Percentiles rank a stretch among this genome's conserved stretches.
Evolutionary conservation across 2,329 filamentous ascomycete genomes (phyloP).

Genomic region (Calonectria naviculata): DNA sequence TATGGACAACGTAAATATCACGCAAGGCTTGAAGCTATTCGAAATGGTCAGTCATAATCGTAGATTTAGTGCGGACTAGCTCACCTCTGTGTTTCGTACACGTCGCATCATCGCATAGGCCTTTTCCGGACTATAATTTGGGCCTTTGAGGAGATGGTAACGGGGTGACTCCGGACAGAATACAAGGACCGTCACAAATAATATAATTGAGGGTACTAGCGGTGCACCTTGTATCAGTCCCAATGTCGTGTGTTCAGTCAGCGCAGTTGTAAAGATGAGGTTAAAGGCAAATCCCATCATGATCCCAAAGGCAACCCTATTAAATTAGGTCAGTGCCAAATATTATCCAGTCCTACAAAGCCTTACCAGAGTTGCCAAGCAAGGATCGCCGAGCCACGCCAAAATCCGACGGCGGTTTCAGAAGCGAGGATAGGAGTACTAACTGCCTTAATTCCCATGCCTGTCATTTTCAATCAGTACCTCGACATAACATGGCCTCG

Average conservation of each 20-base stretch:
- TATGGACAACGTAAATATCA: slow-evolving; percentile 54
- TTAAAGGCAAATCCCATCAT: slow-evolving; percentile 52
- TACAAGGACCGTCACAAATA: slow-evolving; percentile 47
- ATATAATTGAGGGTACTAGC: slow-evolving; percentile 47
- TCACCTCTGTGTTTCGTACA: slow-evolving; percentile 51
- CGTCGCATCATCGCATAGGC: slow-evolving; percentile 49
- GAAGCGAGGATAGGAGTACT: slow-evolving; percentile 57
- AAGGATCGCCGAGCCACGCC: slow-evolving; percentile 57
- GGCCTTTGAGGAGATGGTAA: slow-evolving; percentile 53
- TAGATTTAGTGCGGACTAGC: neutral
- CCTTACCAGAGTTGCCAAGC: slow-evolving; percentile 55
- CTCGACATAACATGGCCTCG: neutral
- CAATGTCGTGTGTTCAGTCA: slow-evolving; percentile 25
- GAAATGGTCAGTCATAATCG: neutral
- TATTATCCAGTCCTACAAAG: slow-evolving; percentile 23
- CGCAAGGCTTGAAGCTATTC: slow-evolving; percentile 52
- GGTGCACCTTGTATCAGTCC: slow-evolving; percentile 52
- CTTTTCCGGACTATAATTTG: slow-evolving; percentile 49
- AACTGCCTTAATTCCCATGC: slow-evolving; percentile 60
- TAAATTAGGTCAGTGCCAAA: neutral
- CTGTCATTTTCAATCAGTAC: slow-evolving; percentile 29
- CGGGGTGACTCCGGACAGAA: slow-evolving; percentile 56
- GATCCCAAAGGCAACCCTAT: slow-evolving; percentile 50
- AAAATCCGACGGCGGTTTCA: slow-evolving; percentile 56
- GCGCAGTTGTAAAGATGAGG: slow-evolving; percentile 47